A percentile compares a stretch with the other conserved stretches of the same genome.
These are phyloP conservation scores for Calonectria multiphialidica DNA, from an alignment of 2,329 filamentous ascomycete genomes.

Conservation along the genomic window DNA sequence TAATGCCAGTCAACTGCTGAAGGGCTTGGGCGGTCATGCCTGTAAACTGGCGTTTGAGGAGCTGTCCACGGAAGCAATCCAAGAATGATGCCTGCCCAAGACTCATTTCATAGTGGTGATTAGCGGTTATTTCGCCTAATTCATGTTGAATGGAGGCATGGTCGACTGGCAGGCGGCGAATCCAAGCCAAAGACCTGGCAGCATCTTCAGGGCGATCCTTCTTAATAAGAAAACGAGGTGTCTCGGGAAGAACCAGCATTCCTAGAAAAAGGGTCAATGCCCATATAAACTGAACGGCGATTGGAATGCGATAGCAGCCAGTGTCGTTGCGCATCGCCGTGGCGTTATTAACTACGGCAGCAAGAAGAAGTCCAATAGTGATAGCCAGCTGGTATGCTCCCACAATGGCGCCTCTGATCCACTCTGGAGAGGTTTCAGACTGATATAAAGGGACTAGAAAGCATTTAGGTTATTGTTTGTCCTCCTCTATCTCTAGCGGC, in stretches of 20 bases:
- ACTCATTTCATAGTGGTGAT: slow-evolving; percentile 72
- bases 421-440: slow-evolving; percentile 76
- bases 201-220: slow-evolving; percentile 50
- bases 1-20: slow-evolving; percentile 44
- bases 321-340: slow-evolving; percentile 66
- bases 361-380: slow-evolving; percentile 75
- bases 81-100: slow-evolving; percentile 60
- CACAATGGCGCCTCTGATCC: slow-evolving; percentile 78
- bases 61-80: slow-evolving; percentile 62
- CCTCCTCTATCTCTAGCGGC: too few relatives aligned
- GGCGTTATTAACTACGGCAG: slow-evolving; percentile 73
- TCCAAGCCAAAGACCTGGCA: slow-evolving; percentile 56
- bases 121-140: slow-evolving; percentile 71
- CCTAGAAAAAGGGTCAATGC: slow-evolving; percentile 73
- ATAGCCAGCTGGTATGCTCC: slow-evolving; percentile 77
- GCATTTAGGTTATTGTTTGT: too few relatives aligned
- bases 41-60: slow-evolving; percentile 70
- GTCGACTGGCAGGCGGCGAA: slow-evolving; percentile 67
- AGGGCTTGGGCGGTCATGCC: slow-evolving; percentile 73
- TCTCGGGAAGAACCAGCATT: slow-evolving; percentile 77
- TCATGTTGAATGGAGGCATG: slow-evolving; percentile 71
- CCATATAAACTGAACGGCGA: slow-evolving; percentile 74
- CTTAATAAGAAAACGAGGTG: slow-evolving; percentile 77
- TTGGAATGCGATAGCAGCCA: slow-evolving; percentile 71
- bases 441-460: slow-evolving; percentile 72